Conservation (phyloP, 768 basidiomycete species). For the Hygrophorus pudorinus region DNA sequence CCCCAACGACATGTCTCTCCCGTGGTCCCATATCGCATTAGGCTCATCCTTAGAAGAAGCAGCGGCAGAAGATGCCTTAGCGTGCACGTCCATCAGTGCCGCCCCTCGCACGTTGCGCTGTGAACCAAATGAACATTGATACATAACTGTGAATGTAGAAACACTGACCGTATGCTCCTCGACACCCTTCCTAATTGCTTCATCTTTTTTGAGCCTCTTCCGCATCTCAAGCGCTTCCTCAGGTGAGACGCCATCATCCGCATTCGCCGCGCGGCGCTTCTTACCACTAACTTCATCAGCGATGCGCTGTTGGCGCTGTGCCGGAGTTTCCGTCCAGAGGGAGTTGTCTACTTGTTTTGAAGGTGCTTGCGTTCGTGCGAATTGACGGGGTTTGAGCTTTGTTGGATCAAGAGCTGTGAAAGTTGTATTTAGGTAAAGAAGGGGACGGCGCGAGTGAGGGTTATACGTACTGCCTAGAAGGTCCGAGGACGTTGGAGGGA, state of each 20-base stretch:
- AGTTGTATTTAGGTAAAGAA: not conserved
- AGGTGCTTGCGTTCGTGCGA: conserved; percentile 50
- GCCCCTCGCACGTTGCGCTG: conserved; percentile 41
- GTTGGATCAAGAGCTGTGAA: conserved; percentile 74
- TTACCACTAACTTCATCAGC: conserved; percentile 93
- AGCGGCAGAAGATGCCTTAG: conserved; percentile 18
- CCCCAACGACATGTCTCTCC: conserved; percentile 79
- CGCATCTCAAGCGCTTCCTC: conserved; percentile 32
- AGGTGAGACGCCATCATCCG: conserved; percentile 29
- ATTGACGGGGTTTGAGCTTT: conserved; percentile 71
- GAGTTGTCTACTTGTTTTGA: conserved; percentile 42
- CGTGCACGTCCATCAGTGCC: conserved; percentile 47
- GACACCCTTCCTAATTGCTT: conserved; percentile 59
- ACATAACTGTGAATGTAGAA: not conserved
- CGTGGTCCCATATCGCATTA: conserved; percentile 82
- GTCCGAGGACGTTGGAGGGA: conserved; percentile 78
- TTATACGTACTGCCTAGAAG: conserved; percentile 59
- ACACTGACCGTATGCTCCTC: conserved; percentile 67
- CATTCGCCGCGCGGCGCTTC: conserved; percentile 61
- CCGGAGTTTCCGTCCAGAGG: conserved; percentile 97
- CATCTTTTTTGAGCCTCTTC: conserved; percentile 57
- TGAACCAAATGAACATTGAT: not conserved
- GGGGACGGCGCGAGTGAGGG: not conserved
- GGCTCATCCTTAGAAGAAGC: conserved; percentile 33
- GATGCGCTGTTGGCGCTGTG: conserved; percentile 83